phyloP scores from a whole-genome alignment of 192 early-diverging fungal genomes.

The Phycomyces blakesleeanus region DNA sequence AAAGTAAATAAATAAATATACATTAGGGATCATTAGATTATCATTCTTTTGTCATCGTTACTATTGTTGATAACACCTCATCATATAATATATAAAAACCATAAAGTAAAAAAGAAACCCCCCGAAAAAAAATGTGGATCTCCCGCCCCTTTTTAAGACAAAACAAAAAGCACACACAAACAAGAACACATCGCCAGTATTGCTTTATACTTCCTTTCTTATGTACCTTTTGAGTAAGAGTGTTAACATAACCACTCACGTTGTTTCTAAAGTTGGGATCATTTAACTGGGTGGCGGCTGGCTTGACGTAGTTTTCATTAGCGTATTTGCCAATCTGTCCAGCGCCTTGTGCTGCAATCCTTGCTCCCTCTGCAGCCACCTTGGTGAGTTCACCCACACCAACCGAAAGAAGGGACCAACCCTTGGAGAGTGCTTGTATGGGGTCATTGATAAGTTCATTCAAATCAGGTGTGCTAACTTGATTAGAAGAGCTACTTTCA shows the following conservation, averaged over 20 bases:
- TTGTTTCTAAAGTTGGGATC: slow-evolving; percentile 65
- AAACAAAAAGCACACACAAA: no score
- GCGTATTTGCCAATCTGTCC: slow-evolving; percentile 41
- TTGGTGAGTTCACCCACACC: slow-evolving; percentile 43
- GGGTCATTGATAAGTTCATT: slow-evolving; percentile 69
- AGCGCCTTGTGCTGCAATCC: slow-evolving; percentile 45
- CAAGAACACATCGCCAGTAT: no score
- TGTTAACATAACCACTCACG: slow-evolving; percentile 57
- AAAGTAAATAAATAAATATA: no score
- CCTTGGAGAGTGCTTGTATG: slow-evolving; percentile 60
- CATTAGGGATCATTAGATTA: no score
- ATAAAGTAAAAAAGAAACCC: no score
- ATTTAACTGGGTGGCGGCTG: slow-evolving; percentile 55
- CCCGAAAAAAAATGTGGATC: background rate
- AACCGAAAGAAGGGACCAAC: slow-evolving; percentile 59
- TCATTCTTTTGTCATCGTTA: no score
- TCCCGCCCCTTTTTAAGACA: no score
- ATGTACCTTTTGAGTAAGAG: slow-evolving; percentile 51
- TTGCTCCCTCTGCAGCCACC: slow-evolving; percentile 46
- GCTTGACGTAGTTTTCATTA: slow-evolving; percentile 64
- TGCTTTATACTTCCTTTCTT: background rate
- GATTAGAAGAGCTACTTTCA: slow-evolving; percentile 8
- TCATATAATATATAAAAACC: no score
- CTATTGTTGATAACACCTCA: no score
- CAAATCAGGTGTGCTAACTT: slow-evolving; percentile 36